Evolutionary conservation across 2,329 filamentous ascomycete species (phyloP).

Genomic region (Xylaria hypoxylon): DNA sequence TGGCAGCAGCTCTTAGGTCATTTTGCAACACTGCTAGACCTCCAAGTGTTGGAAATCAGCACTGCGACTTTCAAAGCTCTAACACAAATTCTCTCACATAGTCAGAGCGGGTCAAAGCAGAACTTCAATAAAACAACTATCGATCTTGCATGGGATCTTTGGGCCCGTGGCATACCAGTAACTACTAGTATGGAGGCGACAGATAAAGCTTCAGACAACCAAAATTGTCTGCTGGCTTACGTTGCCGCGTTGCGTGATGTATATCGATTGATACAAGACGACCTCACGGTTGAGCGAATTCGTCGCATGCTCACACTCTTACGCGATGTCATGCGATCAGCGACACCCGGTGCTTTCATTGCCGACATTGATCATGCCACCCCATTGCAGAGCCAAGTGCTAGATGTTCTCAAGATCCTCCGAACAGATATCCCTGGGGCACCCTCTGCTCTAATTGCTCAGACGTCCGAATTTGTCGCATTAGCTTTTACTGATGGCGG

Average conservation of each 20-base stretch:
- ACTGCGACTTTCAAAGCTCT: constrained; percentile 77
- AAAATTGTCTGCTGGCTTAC: constrained; percentile 88
- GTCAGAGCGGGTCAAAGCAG: constrained; percentile 56
- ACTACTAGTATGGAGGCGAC: constrained; percentile 56
- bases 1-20: constrained; percentile 81
- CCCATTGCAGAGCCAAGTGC: constrained; percentile 75
- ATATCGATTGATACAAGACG: constrained; percentile 77
- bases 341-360: constrained; percentile 74
- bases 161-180: constrained; percentile 73
- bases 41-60: constrained; percentile 75
- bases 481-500: constrained; percentile 70
- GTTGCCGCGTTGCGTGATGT: constrained; percentile 80
- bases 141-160: constrained; percentile 74
- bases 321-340: constrained; percentile 76
- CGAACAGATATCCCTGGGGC: constrained; percentile 73
- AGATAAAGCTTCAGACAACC: constrained; percentile 71
- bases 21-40: constrained; percentile 72
- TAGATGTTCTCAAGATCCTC: constrained; percentile 75
- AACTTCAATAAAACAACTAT: constrained; percentile 65
- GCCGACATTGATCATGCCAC: constrained; percentile 80
- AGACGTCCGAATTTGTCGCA: constrained; percentile 76
- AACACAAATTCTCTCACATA: constrained; percentile 69
- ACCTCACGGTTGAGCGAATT: constrained; percentile 72
- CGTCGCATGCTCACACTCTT: constrained; percentile 78
- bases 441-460: constrained; percentile 74